phyloP scores from a whole-genome alignment of 352 stramenopile genomes.

The Phytophthora megakarya region DNA sequence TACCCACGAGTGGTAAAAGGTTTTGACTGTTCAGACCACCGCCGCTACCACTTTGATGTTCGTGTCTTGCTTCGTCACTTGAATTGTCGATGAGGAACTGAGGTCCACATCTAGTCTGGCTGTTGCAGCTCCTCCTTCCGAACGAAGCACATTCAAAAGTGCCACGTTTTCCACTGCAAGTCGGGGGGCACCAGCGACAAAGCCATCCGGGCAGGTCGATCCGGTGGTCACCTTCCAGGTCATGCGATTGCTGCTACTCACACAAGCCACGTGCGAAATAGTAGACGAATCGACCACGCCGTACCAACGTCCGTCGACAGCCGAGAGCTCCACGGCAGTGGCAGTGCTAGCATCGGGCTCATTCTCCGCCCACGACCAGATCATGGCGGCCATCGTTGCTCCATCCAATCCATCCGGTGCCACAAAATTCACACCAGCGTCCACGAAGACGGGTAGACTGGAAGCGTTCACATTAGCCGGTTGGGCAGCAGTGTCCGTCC shows the following conservation, averaged over 20 bases:
- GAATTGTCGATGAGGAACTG: slow-evolving; percentile 37
- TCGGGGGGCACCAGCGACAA: slow-evolving; percentile 32
- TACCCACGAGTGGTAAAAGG: too few species aligned
- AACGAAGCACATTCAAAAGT: slow-evolving; percentile 34
- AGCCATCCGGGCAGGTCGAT: slow-evolving; percentile 42
- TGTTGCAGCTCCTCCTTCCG: slow-evolving; percentile 26
- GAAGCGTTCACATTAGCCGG: slow-evolving; percentile 31
- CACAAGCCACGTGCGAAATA: slow-evolving; percentile 51
- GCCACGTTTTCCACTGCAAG: slow-evolving; percentile 58
- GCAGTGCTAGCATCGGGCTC: slow-evolving; percentile 40
- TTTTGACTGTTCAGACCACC: not conserved
- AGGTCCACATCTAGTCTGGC: slow-evolving; percentile 52
- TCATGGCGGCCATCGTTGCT: slow-evolving; percentile 45
- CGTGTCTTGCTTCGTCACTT: not conserved
- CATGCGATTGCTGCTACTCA: slow-evolving; percentile 43
- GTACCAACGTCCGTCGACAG: slow-evolving; percentile 55
- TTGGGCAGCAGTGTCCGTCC: slow-evolving; percentile 16
- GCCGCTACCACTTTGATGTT: not conserved
- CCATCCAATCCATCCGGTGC: slow-evolving; percentile 60
- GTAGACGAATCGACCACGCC: slow-evolving; percentile 34
- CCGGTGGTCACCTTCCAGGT: slow-evolving; percentile 44
- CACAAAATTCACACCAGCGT: slow-evolving; percentile 57
- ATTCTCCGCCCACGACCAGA: slow-evolving; percentile 61
- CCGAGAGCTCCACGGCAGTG: slow-evolving; percentile 41
- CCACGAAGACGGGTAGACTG: slow-evolving; percentile 47